These are phyloP conservation scores for Leucocoprinus sp. DNA, from an alignment of 768 basidiomycete genomes.

Conservation along the genomic window DNA sequence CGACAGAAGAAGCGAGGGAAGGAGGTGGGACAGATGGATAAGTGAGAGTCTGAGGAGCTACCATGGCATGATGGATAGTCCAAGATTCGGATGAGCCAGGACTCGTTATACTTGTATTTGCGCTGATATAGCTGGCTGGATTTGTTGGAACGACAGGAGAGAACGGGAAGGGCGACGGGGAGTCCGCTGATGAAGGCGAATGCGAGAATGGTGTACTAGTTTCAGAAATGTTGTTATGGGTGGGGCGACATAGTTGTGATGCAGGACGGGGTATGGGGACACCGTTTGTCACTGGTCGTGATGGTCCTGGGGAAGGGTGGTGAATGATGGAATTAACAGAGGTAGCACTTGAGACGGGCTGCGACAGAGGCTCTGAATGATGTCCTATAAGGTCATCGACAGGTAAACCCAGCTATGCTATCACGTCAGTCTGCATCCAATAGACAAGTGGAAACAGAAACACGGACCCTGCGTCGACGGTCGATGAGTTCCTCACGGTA, in stretches of 20 bases:
- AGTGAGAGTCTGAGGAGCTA: conserved; percentile 38
- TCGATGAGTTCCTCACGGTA: conserved; percentile 82
- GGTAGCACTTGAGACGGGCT: conserved; percentile 38
- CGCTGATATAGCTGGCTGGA: conserved; percentile 47
- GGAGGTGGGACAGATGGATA: conserved; percentile 84
- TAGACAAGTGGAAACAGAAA: conserved; percentile 1
- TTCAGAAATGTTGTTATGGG: conserved; percentile 34
- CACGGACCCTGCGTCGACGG: conserved; percentile 63
- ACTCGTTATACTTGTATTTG: conserved; percentile 61
- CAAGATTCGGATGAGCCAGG: conserved; percentile 60
- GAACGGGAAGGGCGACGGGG: conserved; percentile 62
- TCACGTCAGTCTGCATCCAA: conserved; percentile 4
- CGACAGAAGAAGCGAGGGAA: conserved; percentile 70
- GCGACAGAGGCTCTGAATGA: conserved; percentile 58
- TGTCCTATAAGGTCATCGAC: conserved; percentile 77
- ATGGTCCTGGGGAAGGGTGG: conserved; percentile 14
- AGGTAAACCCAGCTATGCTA: conserved; percentile 54
- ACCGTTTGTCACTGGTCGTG: conserved; percentile 29
- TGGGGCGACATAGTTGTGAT: conserved; percentile 53
- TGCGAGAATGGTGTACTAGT: conserved; percentile 56
- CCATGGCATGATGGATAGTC: conserved; percentile 30
- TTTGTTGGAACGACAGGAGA: conserved; percentile 50
- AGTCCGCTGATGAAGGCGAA: conserved; percentile 59
- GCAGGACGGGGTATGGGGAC: conserved; percentile 73
- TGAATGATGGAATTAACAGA: conserved; percentile 39